Percentiles rank a stretch among this genome's conserved stretches.
phyloP scores from a whole-genome alignment of 2,329 filamentous ascomycete genomes.

The Talaromyces sp. region DNA sequence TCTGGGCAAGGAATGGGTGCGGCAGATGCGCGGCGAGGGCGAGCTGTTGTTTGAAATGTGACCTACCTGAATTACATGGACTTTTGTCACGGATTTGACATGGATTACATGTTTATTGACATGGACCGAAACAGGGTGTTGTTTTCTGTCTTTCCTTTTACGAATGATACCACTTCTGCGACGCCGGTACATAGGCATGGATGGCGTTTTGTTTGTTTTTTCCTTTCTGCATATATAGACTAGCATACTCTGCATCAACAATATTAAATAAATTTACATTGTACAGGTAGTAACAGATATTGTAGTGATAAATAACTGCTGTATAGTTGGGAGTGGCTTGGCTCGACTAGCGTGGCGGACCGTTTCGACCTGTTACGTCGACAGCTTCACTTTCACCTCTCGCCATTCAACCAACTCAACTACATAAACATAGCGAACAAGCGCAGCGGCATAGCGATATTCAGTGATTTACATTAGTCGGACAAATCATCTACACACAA shows the following conservation, averaged over 20 bases:
- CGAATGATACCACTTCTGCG: constrained; percentile 12
- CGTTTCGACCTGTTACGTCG: neutral
- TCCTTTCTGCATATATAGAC: neutral
- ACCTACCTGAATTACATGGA: neutral
- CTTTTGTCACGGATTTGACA: neutral
- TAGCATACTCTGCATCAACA: neutral
- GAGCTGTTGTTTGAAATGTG: constrained; percentile 15
- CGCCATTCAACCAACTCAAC: too few species aligned
- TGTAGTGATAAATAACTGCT: too few species aligned
- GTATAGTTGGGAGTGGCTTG: neutral
- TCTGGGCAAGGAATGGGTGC: constrained; percentile 21
- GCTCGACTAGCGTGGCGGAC: neutral
- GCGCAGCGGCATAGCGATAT: neutral
- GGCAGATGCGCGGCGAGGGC: constrained; percentile 22
- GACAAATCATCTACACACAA: neutral
- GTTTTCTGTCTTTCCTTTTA: neutral
- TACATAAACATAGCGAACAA: neutral
- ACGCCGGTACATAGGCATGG: constrained; percentile 8
- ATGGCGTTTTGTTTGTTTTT: constrained; percentile 3
- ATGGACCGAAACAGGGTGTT: neutral
- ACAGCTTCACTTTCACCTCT: too few species aligned
- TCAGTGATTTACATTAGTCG: neutral
- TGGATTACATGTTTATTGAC: too few species aligned
- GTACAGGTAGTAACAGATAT: too few species aligned
- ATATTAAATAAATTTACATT: too few species aligned